Percentiles rank a stretch among this genome's conserved stretches.
These are phyloP conservation scores for Suillus placidus DNA, from an alignment of 768 basidiomycete genomes.

Conservation along the genomic window DNA sequence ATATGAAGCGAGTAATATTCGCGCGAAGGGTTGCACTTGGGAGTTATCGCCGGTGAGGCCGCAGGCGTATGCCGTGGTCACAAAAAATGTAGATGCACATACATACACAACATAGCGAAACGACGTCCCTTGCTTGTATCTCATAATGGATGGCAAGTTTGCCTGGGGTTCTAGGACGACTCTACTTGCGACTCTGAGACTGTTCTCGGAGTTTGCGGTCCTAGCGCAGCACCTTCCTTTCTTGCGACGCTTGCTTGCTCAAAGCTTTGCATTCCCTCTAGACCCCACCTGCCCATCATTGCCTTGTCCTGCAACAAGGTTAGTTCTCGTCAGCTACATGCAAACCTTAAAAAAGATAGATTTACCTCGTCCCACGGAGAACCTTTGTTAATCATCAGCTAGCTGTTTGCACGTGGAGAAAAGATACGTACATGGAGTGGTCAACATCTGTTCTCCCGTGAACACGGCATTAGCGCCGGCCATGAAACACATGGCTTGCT, in stretches of 20 bases:
- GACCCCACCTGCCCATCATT: slow-evolving; percentile 92
- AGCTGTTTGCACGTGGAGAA: slow-evolving; percentile 1
- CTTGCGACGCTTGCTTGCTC: slow-evolving; percentile 65
- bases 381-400: slow-evolving; percentile 46
- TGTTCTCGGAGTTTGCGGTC: background rate
- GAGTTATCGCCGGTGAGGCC: background rate
- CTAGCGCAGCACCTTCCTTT: slow-evolving; percentile 47
- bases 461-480: slow-evolving; percentile 98
- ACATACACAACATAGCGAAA: slow-evolving; percentile 1
- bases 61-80: background rate
- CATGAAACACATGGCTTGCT: slow-evolving; percentile 99
- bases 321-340: slow-evolving; percentile 13
- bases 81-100: background rate
- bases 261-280: slow-evolving; percentile 90
- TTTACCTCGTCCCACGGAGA: slow-evolving; percentile 92
- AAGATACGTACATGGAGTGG: slow-evolving; percentile 81
- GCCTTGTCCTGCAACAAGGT: slow-evolving; percentile 69
- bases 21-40: background rate
- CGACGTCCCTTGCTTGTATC: no score
- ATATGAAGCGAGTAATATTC: background rate
- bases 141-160: background rate
- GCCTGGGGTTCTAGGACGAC: background rate
- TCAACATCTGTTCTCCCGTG: slow-evolving; percentile 97
- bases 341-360: slow-evolving; percentile 5
- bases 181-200: background rate